Conservation (phyloP, 2,329 filamentous ascomycete species). For the Alternaria triticina region DNA sequence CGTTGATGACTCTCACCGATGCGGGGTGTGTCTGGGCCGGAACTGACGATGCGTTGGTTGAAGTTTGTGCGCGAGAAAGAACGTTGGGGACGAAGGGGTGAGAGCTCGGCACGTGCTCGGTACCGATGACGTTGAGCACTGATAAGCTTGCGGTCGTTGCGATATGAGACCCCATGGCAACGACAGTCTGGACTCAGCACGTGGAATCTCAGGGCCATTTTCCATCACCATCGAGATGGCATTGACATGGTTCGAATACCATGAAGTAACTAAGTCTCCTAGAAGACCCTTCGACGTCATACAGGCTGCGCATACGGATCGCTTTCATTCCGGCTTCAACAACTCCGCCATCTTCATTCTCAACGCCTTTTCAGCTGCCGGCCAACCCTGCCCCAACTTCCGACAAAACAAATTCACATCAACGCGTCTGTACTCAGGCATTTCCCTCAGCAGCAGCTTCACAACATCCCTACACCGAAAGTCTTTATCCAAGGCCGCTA, state of each 20-base stretch:
- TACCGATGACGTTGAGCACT: not conserved
- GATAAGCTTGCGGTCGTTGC: not conserved
- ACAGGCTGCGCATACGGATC: not conserved
- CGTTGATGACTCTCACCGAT: not conserved
- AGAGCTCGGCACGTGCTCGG: not conserved
- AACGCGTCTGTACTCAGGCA: slow-evolving; percentile 7
- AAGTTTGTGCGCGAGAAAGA: not conserved
- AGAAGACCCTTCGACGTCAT: not conserved
- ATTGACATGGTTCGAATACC: not conserved
- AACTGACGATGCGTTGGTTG: not conserved
- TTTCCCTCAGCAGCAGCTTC: slow-evolving; percentile 5
- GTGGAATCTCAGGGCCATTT: not conserved
- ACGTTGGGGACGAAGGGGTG: not conserved
- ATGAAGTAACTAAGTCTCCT: not conserved
- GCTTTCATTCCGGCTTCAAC: not conserved
- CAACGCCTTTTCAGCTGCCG: slow-evolving; percentile 7
- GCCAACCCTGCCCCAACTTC: slow-evolving; percentile 6
- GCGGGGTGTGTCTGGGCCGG: not conserved
- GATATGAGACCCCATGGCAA: not conserved
- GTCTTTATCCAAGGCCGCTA: slow-evolving; percentile 7
- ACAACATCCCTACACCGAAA: not conserved
- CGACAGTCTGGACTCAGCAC: not conserved
- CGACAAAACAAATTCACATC: not conserved
- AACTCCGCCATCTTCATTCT: slow-evolving; percentile 1
- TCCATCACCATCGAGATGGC: not conserved